phyloP scores from a whole-genome alignment of 495 filamentous ascomycete genomes.

The Aspergillus saccharolyticus region DNA sequence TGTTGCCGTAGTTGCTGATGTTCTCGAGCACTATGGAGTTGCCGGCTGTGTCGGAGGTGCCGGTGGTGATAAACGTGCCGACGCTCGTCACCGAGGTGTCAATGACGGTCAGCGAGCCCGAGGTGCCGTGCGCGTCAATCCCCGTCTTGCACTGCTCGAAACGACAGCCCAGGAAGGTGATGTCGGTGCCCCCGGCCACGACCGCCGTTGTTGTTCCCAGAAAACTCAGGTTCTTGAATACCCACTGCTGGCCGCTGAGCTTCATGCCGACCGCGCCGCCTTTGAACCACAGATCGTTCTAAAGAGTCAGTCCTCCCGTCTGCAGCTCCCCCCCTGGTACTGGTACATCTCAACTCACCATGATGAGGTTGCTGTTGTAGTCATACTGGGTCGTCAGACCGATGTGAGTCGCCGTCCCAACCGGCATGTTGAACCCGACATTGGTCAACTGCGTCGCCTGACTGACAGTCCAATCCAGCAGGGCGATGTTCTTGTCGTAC shows the following conservation, averaged over 20 bases:
- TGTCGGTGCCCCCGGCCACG: slow-evolving; percentile 32
- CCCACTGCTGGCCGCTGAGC: slow-evolving; percentile 69
- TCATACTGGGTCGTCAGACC: slow-evolving; percentile 67
- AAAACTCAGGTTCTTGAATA: slow-evolving; percentile 61
- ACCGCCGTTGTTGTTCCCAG: slow-evolving; percentile 48
- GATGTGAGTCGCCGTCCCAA: slow-evolving; percentile 47
- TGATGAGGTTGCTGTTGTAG: slow-evolving; percentile 38
- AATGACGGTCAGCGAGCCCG: slow-evolving; percentile 47
- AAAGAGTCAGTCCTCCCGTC: not conserved
- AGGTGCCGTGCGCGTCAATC: slow-evolving; percentile 26
- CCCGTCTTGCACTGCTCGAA: slow-evolving; percentile 23
- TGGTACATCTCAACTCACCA: no score
- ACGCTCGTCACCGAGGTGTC: slow-evolving; percentile 36
- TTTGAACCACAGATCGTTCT: slow-evolving; percentile 56
- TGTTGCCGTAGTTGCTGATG: slow-evolving; percentile 19
- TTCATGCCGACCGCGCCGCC: slow-evolving; percentile 56
- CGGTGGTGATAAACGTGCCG: slow-evolving; percentile 34
- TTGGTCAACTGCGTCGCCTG: slow-evolving; percentile 70
- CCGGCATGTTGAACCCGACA: slow-evolving; percentile 62
- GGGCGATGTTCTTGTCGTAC: slow-evolving; percentile 20
- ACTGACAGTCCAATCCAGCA: slow-evolving; percentile 60
- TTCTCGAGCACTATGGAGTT: slow-evolving; percentile 30
- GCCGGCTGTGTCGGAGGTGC: slow-evolving; percentile 14
- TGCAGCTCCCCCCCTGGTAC: no score
- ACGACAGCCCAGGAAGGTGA: slow-evolving; percentile 28